These are phyloP conservation scores for Trichoderma sp. DNA, from an alignment of 2,329 filamentous ascomycete species.

Conservation along the genomic window DNA sequence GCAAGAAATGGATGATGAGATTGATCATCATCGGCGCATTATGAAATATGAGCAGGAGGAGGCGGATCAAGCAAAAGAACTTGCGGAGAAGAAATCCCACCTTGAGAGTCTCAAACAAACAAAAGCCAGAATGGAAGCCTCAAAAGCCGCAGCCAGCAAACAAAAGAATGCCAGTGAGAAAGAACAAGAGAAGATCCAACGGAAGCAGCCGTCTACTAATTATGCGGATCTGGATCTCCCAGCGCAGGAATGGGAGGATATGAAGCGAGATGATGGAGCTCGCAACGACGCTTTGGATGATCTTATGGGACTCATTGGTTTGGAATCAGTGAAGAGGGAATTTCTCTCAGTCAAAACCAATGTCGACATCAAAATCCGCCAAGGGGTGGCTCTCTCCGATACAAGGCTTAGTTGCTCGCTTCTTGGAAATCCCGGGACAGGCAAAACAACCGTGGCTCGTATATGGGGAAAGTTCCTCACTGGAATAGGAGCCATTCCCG, in stretches of 20 bases:
- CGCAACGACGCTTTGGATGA: constrained; percentile 56
- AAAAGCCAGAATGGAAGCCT: constrained; percentile 23
- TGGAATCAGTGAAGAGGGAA: constrained; percentile 65
- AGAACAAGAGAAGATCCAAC: background rate
- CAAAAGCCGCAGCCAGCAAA: constrained; percentile 20
- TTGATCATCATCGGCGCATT: constrained; percentile 46
- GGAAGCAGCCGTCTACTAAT: background rate
- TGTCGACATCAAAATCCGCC: constrained; percentile 59
- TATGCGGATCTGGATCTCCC: constrained; percentile 31
- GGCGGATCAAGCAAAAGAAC: constrained; percentile 40
- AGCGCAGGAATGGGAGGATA: constrained; percentile 57
- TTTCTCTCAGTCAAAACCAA: constrained; percentile 62
- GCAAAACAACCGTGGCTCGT: constrained; percentile 76
- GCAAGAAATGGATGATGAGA: constrained; percentile 52
- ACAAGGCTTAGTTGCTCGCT: constrained; percentile 64
- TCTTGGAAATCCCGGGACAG: constrained; percentile 74
- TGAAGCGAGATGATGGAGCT: constrained; percentile 54
- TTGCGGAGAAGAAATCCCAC: constrained; percentile 48
- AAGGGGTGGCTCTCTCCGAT: constrained; percentile 51
- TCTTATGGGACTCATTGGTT: constrained; percentile 68
- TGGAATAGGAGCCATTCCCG: constrained; percentile 60
- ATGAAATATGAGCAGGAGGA: constrained; percentile 45
- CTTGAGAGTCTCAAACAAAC: constrained; percentile 42
- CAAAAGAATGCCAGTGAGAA: background rate
- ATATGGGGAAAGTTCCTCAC: constrained; percentile 66